Evolutionary conservation across 768 basidiomycete species (phyloP), one percentile per base, ranked within the genome.

Genomic region (Boletus tylopilopsis): DNA sequence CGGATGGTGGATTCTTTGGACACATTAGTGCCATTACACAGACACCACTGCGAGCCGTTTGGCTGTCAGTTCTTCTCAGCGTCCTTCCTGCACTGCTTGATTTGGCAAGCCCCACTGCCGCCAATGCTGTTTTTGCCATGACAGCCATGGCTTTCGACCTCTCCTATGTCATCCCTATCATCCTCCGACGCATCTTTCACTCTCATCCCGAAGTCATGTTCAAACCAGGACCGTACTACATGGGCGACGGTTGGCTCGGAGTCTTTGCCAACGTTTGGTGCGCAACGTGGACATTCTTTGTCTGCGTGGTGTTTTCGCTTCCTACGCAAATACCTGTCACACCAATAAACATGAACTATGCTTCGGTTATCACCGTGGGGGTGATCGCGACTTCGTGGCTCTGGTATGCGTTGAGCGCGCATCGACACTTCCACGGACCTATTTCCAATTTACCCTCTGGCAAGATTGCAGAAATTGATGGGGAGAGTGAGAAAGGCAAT

Each of bases 161-260:
- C 10, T 77, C 76, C 35, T 82, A 83, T 59, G 74, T 81, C 51
- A 80, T 82, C 48, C 80, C 81, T 19, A 74, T 82, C 58, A 64
- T 77, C 54, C 69, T 75, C 52, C 73, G 81, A 40, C 72, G 81
- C 38, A 59, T 72, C 44, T 82, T 72, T 60, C 66, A 69, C 51
- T 71, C 72, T 50, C 81, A 83, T 58, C 78, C 79, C 0, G 82
- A 82, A 45, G 81, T 83, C 41, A 59, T 67, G 30, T 83, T 83
- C 70, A 73, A 70, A 33, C 82, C 81, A 0, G 81, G 81, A 8
- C 82, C 81, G 15, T 83, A 78, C 64, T 82, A 79, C 66, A 73
- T 83, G 73, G 76, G 80, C 21, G 71, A 75, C 44, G 78, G 79
- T 2, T 55, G 68, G 50, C 52, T 79, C 12, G 79, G 79, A 0